Conservation (phyloP, 2,329 filamentous ascomycete genomes). For the Neonectria coccinea region DNA sequence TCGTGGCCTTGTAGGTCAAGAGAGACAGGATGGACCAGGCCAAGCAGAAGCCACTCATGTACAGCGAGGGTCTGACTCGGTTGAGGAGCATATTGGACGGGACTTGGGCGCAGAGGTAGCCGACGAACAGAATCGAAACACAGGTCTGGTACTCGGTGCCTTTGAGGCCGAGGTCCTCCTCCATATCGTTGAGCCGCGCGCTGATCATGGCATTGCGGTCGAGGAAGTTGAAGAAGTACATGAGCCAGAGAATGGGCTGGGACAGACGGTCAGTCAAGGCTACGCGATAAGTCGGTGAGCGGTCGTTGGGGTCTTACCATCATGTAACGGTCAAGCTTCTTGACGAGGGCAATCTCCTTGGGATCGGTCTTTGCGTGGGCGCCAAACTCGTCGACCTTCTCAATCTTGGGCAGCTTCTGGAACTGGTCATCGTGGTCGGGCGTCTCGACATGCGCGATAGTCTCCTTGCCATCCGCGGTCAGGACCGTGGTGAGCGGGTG, state of each 20-base stretch:
- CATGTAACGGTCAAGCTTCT: slow-evolving; percentile 25
- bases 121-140: slow-evolving; percentile 52
- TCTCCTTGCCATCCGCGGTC: background rate
- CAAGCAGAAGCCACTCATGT: slow-evolving; percentile 54
- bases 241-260: slow-evolving; percentile 52
- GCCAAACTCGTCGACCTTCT: slow-evolving; percentile 39
- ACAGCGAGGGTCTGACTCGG: slow-evolving; percentile 57
- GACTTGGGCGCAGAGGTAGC: slow-evolving; percentile 52
- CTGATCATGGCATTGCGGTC: slow-evolving; percentile 69
- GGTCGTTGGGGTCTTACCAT: slow-evolving; percentile 6
- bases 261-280: background rate
- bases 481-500: slow-evolving; percentile 24
- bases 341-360: slow-evolving; percentile 26
- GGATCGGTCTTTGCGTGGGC: slow-evolving; percentile 38
- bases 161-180: slow-evolving; percentile 62
- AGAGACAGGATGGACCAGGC: slow-evolving; percentile 56
- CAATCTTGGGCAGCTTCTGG: slow-evolving; percentile 13
- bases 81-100: slow-evolving; percentile 57
- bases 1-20: slow-evolving; percentile 54
- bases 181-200: slow-evolving; percentile 65
- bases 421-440: slow-evolving; percentile 33
- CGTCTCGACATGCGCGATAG: slow-evolving; percentile 34
- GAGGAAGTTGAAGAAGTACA: slow-evolving; percentile 58
- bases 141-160: slow-evolving; percentile 52
- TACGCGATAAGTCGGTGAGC: too few species aligned